These are phyloP conservation scores for Sporothrix mexicana DNA, from an alignment of 2,329 filamentous ascomycete species.

Conservation along the genomic window DNA sequence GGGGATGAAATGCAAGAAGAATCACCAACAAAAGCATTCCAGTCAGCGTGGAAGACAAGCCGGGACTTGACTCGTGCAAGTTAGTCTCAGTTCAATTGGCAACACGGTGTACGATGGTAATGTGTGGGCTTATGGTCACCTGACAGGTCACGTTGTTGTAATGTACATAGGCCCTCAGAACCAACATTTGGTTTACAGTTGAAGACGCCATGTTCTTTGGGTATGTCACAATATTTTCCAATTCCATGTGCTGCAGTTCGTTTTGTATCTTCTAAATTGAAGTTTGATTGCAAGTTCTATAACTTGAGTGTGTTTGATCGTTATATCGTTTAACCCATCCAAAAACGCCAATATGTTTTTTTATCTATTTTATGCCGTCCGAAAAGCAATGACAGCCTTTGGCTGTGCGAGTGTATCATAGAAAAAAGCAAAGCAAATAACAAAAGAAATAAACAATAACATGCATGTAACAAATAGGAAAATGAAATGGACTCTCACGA, in stretches of 20 bases:
- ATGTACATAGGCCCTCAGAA: too few relatives aligned
- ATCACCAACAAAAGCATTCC: too few relatives aligned
- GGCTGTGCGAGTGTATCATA: constrained; percentile 23
- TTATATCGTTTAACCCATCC: constrained; percentile 19
- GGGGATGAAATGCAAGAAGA: too few relatives aligned
- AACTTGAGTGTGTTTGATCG: not conserved
- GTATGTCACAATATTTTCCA: not conserved
- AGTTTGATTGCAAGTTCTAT: too few relatives aligned
- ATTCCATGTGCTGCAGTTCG: not conserved
- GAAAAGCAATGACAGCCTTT: constrained; percentile 16
- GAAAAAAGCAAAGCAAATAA: not conserved
- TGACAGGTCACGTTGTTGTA: too few relatives aligned
- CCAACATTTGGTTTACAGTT: too few relatives aligned
- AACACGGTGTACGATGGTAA: too few relatives aligned
- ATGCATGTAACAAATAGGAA: not conserved
- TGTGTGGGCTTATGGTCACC: too few relatives aligned
- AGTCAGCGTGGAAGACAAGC: too few relatives aligned
- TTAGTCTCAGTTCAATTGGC: too few relatives aligned
- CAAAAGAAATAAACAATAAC: constrained; percentile 10
- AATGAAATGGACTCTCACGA: not conserved
- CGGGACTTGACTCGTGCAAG: too few relatives aligned
- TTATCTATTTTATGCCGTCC: constrained; percentile 19
- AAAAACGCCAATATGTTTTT: constrained; percentile 11
- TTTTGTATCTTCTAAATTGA: not conserved
- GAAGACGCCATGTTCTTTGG: too few relatives aligned